These are phyloP conservation scores for Ophiostoma piceae DNA, from an alignment of 2,329 filamentous ascomycete species.

Conservation along the genomic window DNA sequence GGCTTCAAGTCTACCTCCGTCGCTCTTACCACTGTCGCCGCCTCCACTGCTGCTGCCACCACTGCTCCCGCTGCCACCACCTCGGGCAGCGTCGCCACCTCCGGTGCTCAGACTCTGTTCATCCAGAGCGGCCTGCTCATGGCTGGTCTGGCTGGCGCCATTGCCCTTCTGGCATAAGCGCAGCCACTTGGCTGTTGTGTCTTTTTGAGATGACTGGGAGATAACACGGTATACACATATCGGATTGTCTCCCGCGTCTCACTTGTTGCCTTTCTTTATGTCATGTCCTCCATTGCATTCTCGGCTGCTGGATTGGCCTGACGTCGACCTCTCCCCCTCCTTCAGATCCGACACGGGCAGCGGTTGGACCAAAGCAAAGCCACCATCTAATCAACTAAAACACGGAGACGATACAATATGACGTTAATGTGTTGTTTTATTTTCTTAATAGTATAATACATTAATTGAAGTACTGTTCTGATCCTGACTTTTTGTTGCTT, in stretches of 20 bases:
- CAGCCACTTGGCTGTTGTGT: not conserved
- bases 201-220: not conserved
- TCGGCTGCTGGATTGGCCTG: slow-evolving; percentile 25
- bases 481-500: not conserved
- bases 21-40: slow-evolving; percentile 15
- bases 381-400: not conserved
- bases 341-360: not conserved
- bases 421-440: slow-evolving; percentile 10
- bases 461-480: slow-evolving; percentile 9
- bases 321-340: slow-evolving; percentile 12
- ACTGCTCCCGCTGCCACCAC: slow-evolving; percentile 24
- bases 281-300: slow-evolving; percentile 22
- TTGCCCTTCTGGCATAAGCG: slow-evolving; percentile 38
- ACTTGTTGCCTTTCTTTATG: slow-evolving; percentile 8
- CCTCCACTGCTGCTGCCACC: slow-evolving; percentile 28
- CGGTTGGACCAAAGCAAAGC: not conserved
- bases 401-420: not conserved
- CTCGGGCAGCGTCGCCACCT: slow-evolving; percentile 18
- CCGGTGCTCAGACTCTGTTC: slow-evolving; percentile 36
- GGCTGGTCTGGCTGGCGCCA: slow-evolving; percentile 38
- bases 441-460: slow-evolving; percentile 13
- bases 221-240: not conserved
- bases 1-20: slow-evolving; percentile 19
- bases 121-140: slow-evolving; percentile 40
- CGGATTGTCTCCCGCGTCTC: slow-evolving; percentile 4